Percentiles rank a stretch among this genome's conserved stretches.
Conservation (phyloP, 108 stramenopile species). For the Nitzschia palea region DNA sequence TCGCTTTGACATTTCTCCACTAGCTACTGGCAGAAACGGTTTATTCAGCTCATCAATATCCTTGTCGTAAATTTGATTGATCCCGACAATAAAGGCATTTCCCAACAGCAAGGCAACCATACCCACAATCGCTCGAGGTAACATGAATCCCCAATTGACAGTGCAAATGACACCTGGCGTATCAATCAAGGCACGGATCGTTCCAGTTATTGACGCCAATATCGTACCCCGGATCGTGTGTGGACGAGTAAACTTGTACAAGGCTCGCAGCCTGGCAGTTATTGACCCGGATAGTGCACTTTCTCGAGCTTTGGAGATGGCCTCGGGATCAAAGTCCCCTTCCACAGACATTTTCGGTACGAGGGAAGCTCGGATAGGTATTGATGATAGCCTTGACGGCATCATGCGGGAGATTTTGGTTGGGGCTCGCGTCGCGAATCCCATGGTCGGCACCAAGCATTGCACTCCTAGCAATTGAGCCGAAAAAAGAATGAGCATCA, state of each 20-base stretch:
- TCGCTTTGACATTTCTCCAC: conserved; percentile 87
- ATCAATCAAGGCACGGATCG: conserved; percentile 88
- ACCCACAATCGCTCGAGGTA: conserved; percentile 86
- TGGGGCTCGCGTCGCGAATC: too few relatives aligned
- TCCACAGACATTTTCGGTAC: conserved; percentile 58
- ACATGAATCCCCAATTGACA: conserved; percentile 65
- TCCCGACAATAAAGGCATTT: conserved; percentile 97
- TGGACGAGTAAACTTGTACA: conserved; percentile 96
- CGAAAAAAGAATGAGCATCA: too few relatives aligned
- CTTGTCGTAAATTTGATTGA: conserved; percentile 96
- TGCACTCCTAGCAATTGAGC: too few relatives aligned
- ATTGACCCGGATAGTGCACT: conserved; percentile 63
- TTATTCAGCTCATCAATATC: conserved; percentile 96
- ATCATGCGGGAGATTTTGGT: too few relatives aligned
- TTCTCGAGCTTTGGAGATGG: conserved; percentile 48
- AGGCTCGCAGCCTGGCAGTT: conserved; percentile 71
- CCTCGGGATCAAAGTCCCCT: conserved; percentile 88
- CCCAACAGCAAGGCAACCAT: conserved; percentile 90
- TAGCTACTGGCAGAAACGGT: conserved; percentile 94
- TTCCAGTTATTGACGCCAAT: conserved; percentile 91
- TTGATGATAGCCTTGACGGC: too few relatives aligned
- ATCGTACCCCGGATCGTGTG: conserved; percentile 97
- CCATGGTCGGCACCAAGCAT: too few relatives aligned
- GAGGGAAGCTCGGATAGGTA: too few relatives aligned
- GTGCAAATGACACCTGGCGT: conserved; percentile 66